Evolutionary conservation across 495 filamentous ascomycete genomes (phyloP), one percentile per base, ranked within the genome.

Genomic region (Pyrenopolyporus hunteri): DNA sequence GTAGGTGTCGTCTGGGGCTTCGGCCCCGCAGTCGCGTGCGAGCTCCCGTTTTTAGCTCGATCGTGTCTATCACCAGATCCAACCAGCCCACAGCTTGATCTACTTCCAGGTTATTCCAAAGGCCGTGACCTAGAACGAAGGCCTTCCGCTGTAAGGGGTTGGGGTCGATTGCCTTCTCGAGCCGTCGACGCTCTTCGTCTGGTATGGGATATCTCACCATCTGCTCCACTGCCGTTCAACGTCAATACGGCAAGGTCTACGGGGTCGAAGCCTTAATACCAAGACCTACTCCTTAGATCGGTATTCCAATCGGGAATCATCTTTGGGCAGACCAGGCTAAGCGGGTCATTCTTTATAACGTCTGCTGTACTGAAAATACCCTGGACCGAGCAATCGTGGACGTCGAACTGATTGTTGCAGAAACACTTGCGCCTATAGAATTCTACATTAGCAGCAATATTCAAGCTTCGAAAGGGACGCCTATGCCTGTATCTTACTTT

Each of bases 371-470:
- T 79, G 66, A 75, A 83, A 33, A 83, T 83, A 2, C 79, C 79
- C 51, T 82, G 80, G 3, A 83, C 66, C 10, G 80, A 83, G 66
- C 80, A 83, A 13, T 73, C 72, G 56, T 74, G 81, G 40, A 81
- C 72, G 68, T 82, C 75, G 67, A 83, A 83, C 55, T 83, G 80
- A 25, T 76, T 73, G 46, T 82, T 81, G 57, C 80, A 83, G 63
- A 82, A 83, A 59, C 79, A 83, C 10, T 77, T 70, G 22, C 63
- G 72, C 53, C 79, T 82, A 29, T 43, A 22, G 13, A 14, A 10
- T 35, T 29, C 33, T n/a, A 16, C 23, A 44, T 66, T 37, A 71
- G 57, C 45, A 19, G 25, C 10, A 11, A 42, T 8, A 36, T 22
- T n/a, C 6, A 20, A 29, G 16, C 10, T 8, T 22, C 2, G 20